phyloP scores from a whole-genome alignment of 1,284 basidiomycete genomes.

The Papiliotrema laurentii region DNA sequence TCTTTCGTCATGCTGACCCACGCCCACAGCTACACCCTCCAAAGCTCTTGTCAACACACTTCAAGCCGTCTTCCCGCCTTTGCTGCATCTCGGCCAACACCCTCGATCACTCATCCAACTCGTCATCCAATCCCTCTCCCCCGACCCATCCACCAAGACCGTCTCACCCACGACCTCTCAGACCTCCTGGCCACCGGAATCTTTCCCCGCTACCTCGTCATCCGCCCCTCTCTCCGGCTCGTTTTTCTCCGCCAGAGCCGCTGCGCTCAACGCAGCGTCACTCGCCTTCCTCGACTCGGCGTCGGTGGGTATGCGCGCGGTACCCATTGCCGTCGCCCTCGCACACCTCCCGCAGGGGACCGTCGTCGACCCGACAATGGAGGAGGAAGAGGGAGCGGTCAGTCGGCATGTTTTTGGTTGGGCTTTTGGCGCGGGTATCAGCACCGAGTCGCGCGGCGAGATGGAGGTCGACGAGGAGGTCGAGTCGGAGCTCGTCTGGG shows the following conservation, averaged over 20 bases:
- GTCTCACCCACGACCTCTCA: constrained; percentile 29
- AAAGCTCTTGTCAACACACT: constrained; percentile 44
- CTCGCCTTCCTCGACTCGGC: constrained; percentile 50
- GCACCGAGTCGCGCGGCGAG: constrained; percentile 45
- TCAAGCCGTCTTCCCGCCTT: constrained; percentile 37
- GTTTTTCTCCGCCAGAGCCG: constrained; percentile 43
- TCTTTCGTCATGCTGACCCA: not conserved
- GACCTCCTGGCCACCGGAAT: constrained; percentile 7
- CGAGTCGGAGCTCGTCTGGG: constrained; percentile 50
- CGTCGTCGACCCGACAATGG: constrained; percentile 65
- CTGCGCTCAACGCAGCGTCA: constrained; percentile 56
- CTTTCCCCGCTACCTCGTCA: not conserved
- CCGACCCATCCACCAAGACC: constrained; percentile 23
- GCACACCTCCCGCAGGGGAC: constrained; percentile 60
- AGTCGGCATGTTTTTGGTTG: constrained; percentile 55
- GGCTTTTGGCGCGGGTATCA: constrained; percentile 47
- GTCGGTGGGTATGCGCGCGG: constrained; percentile 45
- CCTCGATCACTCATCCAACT: constrained; percentile 59
- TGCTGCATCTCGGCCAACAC: constrained; percentile 50
- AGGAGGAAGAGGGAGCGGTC: constrained; percentile 58
- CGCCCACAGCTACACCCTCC: constrained; percentile 39
- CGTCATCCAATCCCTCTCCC: constrained; percentile 57
- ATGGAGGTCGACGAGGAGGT: constrained; percentile 51
- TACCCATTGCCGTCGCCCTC: constrained; percentile 49
- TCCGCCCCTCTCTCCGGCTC: constrained; percentile 5